These are phyloP conservation scores for Seminavis robusta DNA, from an alignment of 108 stramenopile genomes.

Conservation along the genomic window DNA sequence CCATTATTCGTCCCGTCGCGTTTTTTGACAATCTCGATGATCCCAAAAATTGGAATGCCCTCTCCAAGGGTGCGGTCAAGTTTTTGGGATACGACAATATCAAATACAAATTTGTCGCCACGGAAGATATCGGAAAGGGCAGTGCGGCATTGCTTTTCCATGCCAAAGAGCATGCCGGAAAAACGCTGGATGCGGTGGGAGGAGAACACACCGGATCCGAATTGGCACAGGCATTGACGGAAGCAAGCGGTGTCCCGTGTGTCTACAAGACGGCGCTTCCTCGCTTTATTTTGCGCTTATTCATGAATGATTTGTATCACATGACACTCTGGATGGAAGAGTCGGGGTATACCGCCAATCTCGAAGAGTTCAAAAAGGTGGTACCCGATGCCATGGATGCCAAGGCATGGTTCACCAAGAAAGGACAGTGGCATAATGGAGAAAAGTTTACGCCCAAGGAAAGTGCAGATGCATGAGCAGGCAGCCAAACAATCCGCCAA, in stretches of 20 bases:
- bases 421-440: slow-evolving; percentile 25
- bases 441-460: slow-evolving; percentile 17
- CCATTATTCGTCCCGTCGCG: slow-evolving; percentile 31
- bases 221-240: slow-evolving; percentile 13
- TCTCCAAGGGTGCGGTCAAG: slow-evolving; percentile 26
- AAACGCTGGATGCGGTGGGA: slow-evolving; percentile 25
- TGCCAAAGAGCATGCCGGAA: slow-evolving; percentile 20
- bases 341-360: slow-evolving; percentile 15
- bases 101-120: slow-evolving; percentile 11
- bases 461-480: not conserved
- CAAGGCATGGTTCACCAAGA: slow-evolving; percentile 13
- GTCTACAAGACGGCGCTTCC: slow-evolving; percentile 20
- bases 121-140: slow-evolving; percentile 31
- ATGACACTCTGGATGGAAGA: slow-evolving; percentile 20
- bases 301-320: slow-evolving; percentile 22
- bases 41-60: slow-evolving; percentile 20
- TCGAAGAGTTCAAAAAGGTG: slow-evolving; percentile 20
- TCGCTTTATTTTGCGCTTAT: slow-evolving; percentile 15
- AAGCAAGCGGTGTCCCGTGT: slow-evolving; percentile 22
- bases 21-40: slow-evolving; percentile 34
- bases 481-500: too few species aligned
- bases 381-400: slow-evolving; percentile 27
- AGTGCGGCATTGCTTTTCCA: slow-evolving; percentile 14
- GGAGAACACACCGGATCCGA: slow-evolving; percentile 21
- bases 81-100: slow-evolving; percentile 18